Evolutionary conservation across 495 filamentous ascomycete species (phyloP).

Genomic region (Cercophora scortea): DNA sequence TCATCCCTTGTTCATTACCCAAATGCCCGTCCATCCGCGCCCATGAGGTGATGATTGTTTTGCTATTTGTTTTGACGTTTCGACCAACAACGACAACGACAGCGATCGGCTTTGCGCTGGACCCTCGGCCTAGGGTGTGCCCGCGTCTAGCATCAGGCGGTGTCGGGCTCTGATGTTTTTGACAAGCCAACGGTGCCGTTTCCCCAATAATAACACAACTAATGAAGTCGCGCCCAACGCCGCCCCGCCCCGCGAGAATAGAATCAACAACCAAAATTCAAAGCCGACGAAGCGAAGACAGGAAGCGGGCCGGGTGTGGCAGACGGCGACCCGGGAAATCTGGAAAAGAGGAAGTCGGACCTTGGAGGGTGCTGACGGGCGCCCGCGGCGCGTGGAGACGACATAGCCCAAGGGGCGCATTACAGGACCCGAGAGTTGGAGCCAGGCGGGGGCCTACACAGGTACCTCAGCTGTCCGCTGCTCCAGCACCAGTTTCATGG

Average conservation of each 20-base stretch:
- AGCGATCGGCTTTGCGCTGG: neutral
- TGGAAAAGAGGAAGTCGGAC: neutral
- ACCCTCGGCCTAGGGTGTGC: neutral
- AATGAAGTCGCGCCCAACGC: neutral
- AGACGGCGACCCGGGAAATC: slow-evolving; percentile 1
- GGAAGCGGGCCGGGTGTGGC: neutral
- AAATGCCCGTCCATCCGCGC: no score
- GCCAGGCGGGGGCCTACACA: neutral
- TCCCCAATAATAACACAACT: neutral
- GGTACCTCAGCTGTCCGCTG: neutral
- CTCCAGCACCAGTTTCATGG: neutral
- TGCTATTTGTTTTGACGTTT: neutral
- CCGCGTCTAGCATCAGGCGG: neutral
- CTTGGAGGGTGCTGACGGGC: neutral
- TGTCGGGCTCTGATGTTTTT: slow-evolving; percentile 2
- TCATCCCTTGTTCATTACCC: no score
- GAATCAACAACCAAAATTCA: neutral
- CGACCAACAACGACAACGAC: neutral
- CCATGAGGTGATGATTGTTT: neutral
- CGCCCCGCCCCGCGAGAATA: slow-evolving; percentile 1
- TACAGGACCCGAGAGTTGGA: neutral
- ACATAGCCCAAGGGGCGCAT: neutral
- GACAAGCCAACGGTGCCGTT: neutral
- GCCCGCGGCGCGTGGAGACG: neutral
- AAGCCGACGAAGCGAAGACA: neutral